Evolutionary conservation across 2,329 filamentous ascomycete genomes (phyloP).

Genomic region (Xylaria sp.): DNA sequence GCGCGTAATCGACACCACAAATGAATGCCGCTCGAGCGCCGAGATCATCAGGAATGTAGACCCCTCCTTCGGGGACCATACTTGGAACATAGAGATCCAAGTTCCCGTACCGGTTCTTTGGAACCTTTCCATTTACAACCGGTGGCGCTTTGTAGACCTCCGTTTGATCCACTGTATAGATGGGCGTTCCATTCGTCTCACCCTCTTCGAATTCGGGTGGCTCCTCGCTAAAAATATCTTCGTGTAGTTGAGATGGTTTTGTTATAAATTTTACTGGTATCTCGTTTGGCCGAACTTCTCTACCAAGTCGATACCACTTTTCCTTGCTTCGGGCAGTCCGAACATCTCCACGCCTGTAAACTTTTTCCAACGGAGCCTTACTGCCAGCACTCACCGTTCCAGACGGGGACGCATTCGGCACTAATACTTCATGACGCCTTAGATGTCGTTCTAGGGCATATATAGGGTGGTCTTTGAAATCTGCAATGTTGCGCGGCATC

Average conservation of each 20-base stretch:
- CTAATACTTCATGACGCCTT: slow-evolving; percentile 79
- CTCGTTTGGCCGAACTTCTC: slow-evolving; percentile 77
- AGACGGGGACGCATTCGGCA: slow-evolving; percentile 70
- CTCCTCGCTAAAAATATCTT: slow-evolving; percentile 47
- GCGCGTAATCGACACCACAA: slow-evolving; percentile 82
- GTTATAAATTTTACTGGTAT: slow-evolving; percentile 79
- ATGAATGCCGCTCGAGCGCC: slow-evolving; percentile 75
- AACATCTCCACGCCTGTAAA: slow-evolving; percentile 84
- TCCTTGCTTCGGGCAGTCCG: slow-evolving; percentile 77
- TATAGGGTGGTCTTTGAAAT: slow-evolving; percentile 85
- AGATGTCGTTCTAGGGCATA: slow-evolving; percentile 87
- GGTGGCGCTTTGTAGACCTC: slow-evolving; percentile 77
- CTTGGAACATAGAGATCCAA: slow-evolving; percentile 90
- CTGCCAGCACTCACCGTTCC: slow-evolving; percentile 78
- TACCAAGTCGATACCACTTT: slow-evolving; percentile 88
- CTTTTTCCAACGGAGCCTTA: slow-evolving; percentile 69
- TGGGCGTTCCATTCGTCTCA: slow-evolving; percentile 57
- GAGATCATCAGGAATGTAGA: slow-evolving; percentile 67
- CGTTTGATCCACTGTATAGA: slow-evolving; percentile 70
- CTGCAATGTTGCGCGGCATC: slow-evolving; percentile 84
- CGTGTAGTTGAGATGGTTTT: slow-evolving; percentile 48
- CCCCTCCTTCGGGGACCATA: slow-evolving; percentile 85
- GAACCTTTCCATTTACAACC: slow-evolving; percentile 75
- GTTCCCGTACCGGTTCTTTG: slow-evolving; percentile 93
- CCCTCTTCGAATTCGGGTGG: slow-evolving; percentile 45